These are phyloP conservation scores for Magnolia kwangsiensis DNA, from an alignment of 164 flowering plant genomes.

Conservation along the genomic window DNA sequence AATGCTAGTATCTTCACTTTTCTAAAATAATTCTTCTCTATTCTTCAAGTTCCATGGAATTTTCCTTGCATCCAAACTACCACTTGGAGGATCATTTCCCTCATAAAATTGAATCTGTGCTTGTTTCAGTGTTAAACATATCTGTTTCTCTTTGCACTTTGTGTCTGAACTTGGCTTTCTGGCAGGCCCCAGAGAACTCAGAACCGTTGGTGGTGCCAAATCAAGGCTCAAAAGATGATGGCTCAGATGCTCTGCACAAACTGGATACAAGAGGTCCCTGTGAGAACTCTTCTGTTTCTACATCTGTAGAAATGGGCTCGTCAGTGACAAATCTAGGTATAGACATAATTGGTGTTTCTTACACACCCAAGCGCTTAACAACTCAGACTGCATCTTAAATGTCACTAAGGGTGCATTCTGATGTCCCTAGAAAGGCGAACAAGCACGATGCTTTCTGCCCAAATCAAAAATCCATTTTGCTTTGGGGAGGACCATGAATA, in stretches of 20 bases:
- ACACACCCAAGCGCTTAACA: neutral
- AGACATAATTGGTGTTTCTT: neutral
- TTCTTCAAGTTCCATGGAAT: neutral
- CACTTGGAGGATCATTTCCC: too few relatives aligned
- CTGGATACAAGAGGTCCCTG: neutral
- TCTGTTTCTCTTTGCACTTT: neutral
- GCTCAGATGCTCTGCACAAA: neutral
- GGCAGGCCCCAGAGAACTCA: slow-evolving; percentile 1
- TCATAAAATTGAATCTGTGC: neutral
- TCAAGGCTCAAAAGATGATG: slow-evolving; percentile 2
- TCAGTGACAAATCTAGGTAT: slow-evolving; percentile 1
- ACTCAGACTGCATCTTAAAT: neutral
- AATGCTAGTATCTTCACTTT: neutral
- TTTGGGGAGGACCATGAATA: neutral
- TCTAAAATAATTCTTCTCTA: neutral
- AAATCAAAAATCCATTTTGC: neutral
- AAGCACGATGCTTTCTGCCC: neutral
- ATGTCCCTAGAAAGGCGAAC: neutral
- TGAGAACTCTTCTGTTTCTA: neutral
- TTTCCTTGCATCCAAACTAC: neutral
- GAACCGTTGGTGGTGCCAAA: neutral
- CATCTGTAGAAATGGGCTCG: neutral
- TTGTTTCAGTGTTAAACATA: neutral
- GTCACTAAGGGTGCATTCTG: neutral
- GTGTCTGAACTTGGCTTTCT: neutral